phyloP scores from a whole-genome alignment of 192 early-diverging fungal species.

The Coemansia reversa region DNA sequence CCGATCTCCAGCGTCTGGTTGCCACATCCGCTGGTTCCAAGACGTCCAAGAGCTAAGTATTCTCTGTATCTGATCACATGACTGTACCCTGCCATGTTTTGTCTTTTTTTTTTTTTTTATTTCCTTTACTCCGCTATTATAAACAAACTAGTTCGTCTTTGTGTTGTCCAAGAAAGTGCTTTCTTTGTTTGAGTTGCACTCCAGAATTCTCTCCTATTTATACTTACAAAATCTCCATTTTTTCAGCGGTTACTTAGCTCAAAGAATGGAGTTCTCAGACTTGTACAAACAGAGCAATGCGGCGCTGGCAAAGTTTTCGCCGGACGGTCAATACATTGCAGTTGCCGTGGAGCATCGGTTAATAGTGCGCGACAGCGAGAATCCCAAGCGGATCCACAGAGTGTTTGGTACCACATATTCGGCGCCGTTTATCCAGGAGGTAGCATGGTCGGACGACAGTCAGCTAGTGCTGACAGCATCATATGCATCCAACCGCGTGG shows the following conservation, averaged over 20 bases:
- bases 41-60: not conserved
- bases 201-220: not conserved
- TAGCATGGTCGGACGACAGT: conserved; percentile 45
- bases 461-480: conserved; percentile 40
- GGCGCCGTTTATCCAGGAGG: conserved; percentile 40
- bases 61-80: not conserved
- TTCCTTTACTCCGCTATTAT: too few relatives aligned
- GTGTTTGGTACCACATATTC: conserved; percentile 35
- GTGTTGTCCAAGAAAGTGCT: too few relatives aligned
- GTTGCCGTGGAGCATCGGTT: conserved; percentile 50
- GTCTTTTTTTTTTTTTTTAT: not conserved
- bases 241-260: not conserved
- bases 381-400: conserved; percentile 41
- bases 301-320: conserved; percentile 41
- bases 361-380: conserved; percentile 44
- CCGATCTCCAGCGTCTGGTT: not conserved
- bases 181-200: too few relatives aligned
- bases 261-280: conserved; percentile 49
- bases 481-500: conserved; percentile 34
- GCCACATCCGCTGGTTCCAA: not conserved
- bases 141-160: not conserved
- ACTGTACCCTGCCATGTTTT: not conserved
- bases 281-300: conserved; percentile 53
- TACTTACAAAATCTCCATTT: not conserved
- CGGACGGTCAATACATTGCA: conserved; percentile 42